phyloP scores from a whole-genome alignment of 495 filamentous ascomycete species.

The Trichoderma reesei region DNA sequence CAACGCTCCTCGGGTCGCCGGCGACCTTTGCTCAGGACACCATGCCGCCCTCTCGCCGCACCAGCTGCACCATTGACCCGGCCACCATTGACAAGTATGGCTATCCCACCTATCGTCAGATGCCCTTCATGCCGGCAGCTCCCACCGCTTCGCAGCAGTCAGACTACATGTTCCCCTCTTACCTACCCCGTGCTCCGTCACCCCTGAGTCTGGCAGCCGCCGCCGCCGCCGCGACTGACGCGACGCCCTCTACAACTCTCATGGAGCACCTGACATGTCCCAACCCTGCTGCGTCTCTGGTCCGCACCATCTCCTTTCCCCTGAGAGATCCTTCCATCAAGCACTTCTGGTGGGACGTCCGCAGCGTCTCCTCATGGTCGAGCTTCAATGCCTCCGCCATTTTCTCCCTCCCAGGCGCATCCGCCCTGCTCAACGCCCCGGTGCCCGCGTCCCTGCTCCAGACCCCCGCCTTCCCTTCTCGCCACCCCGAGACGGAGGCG shows the following conservation, averaged over 20 bases:
- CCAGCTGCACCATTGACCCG: slow-evolving; percentile 60
- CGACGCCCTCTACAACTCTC: slow-evolving; percentile 54
- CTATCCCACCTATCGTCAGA: slow-evolving; percentile 72
- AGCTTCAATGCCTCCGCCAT: slow-evolving; percentile 67
- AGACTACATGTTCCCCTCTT: slow-evolving; percentile 37
- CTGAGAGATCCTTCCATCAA: slow-evolving; percentile 59
- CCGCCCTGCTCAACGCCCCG: slow-evolving; percentile 60
- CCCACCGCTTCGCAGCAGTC: slow-evolving; percentile 23
- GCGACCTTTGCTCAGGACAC: slow-evolving; percentile 47
- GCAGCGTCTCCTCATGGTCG: slow-evolving; percentile 73
- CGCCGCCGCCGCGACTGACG: slow-evolving; percentile 29
- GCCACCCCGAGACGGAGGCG: slow-evolving; percentile 63
- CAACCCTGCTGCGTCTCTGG: slow-evolving; percentile 73
- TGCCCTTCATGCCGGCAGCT: slow-evolving; percentile 47
- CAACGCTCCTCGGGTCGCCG: slow-evolving; percentile 53
- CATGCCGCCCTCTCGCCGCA: slow-evolving; percentile 51
- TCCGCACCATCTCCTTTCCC: slow-evolving; percentile 65
- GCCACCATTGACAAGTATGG: slow-evolving; percentile 56
- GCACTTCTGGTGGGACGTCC: slow-evolving; percentile 92
- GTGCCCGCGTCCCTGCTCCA: slow-evolving; percentile 57
- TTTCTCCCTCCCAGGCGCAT: slow-evolving; percentile 60
- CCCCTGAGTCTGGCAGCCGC: slow-evolving; percentile 36
- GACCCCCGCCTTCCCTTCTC: slow-evolving; percentile 39
- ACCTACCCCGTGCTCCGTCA: slow-evolving; percentile 38
- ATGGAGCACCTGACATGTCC: slow-evolving; percentile 67